Evolutionary conservation across 257 asterid genomes (phyloP).

Genomic region (Rauvolfia tetraphylla): DNA sequence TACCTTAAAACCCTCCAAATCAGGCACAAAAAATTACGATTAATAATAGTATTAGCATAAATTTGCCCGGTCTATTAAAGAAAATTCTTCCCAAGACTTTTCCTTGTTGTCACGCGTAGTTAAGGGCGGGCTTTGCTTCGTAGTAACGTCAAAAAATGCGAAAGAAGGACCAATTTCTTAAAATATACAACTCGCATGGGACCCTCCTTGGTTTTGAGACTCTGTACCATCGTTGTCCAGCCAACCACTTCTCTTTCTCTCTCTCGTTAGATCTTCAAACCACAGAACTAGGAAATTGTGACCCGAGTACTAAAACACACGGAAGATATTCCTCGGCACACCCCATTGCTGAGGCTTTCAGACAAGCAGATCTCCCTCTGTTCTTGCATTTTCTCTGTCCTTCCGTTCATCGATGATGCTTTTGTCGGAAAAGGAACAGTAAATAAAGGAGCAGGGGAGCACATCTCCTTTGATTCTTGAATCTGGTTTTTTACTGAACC

Average conservation of each 20-base stretch:
- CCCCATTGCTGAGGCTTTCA: background rate
- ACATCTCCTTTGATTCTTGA: background rate
- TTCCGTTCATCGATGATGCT: background rate
- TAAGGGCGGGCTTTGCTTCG: background rate
- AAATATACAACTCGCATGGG: background rate
- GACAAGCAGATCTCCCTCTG: slow-evolving; percentile 1
- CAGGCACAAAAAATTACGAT: too few relatives aligned
- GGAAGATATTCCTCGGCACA: background rate
- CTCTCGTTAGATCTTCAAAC: background rate
- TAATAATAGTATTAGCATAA: too few relatives aligned
- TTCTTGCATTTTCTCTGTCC: background rate
- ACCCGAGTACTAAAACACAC: background rate
- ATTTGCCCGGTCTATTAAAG: background rate
- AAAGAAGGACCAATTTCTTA: background rate
- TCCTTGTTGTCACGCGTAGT: background rate
- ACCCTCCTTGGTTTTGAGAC: background rate
- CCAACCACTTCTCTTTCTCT: background rate
- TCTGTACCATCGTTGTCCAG: background rate
- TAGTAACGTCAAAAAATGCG: background rate
- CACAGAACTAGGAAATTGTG: background rate
- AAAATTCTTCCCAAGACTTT: background rate
- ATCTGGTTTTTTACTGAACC: background rate
- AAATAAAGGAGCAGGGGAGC: background rate
- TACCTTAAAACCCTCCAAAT: too few relatives aligned
- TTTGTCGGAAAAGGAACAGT: background rate